Conservation (phyloP, 768 basidiomycete genomes). For the Tulasnella sp. region DNA sequence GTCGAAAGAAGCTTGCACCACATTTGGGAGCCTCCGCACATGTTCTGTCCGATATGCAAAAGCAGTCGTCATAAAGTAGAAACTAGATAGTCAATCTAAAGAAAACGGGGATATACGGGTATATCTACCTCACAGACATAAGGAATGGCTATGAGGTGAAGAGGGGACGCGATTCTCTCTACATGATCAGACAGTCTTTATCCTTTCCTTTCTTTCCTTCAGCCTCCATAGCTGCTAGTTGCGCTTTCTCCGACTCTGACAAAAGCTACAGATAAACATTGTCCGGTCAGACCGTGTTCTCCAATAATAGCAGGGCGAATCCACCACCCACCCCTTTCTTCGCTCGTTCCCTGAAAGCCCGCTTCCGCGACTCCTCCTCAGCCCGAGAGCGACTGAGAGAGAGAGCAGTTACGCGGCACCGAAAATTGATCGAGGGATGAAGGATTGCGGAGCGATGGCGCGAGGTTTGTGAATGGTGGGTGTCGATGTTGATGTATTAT, state of each 20-base stretch:
- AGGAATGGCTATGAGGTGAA: not conserved
- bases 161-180: constrained; percentile 29
- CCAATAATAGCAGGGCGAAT: not conserved
- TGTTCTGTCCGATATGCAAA: too few relatives aligned
- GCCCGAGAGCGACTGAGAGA: constrained; percentile 37
- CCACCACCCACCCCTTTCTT: constrained; percentile 62
- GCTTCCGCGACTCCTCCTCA: constrained; percentile 65
- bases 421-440: constrained; percentile 65
- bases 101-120: not conserved
- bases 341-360: constrained; percentile 67
- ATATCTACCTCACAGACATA: not conserved
- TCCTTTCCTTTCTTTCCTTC: constrained; percentile 42
- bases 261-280: constrained; percentile 44
- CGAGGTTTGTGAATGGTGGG: constrained; percentile 21
- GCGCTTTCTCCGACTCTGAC: constrained; percentile 60
- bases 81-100: not conserved
- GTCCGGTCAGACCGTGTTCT: not conserved
- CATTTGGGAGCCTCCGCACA: not conserved
- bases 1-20: not conserved
- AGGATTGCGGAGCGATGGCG: constrained; percentile 45
- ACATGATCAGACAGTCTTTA: constrained; percentile 60
- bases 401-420: constrained; percentile 52
- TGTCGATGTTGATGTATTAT: constrained; percentile 40
- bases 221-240: constrained; percentile 54
- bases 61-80: too few relatives aligned